These are phyloP conservation scores for Fraxinus baroniana DNA, from an alignment of 305 asterid species.

Conservation along the genomic window DNA sequence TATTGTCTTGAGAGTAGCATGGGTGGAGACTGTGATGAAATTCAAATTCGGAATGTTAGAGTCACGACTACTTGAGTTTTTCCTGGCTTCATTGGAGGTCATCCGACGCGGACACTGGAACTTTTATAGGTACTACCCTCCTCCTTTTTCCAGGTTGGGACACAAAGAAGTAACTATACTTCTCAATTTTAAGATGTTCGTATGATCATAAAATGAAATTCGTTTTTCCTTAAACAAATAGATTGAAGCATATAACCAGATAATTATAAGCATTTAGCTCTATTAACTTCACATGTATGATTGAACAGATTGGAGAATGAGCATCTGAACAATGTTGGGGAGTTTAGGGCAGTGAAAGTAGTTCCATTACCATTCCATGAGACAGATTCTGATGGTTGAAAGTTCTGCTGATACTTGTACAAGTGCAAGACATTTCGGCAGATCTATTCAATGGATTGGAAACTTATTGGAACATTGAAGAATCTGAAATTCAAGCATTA, in stretches of 20 bases:
- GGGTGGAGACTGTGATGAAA: conserved; percentile 79
- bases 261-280: background rate
- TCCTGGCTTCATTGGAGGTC: conserved; percentile 84
- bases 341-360: conserved; percentile 80
- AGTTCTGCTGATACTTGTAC: background rate
- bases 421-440: conserved; percentile 12
- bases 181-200: background rate
- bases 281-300: background rate
- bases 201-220: background rate
- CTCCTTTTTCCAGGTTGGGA: background rate
- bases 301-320: conserved; percentile 80
- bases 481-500: conserved; percentile 8
- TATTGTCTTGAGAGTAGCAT: conserved; percentile 68
- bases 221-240: background rate
- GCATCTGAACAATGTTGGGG: conserved; percentile 86
- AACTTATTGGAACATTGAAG: background rate
- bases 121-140: conserved; percentile 63
- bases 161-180: background rate
- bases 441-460: background rate
- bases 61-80: conserved; percentile 66
- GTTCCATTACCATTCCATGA: conserved; percentile 74
- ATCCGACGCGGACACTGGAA: conserved; percentile 98
- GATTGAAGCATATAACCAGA: background rate
- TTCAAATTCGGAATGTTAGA: conserved; percentile 60
- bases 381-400: conserved; percentile 49